Base-by-base conservation (phyloP, 2,329 filamentous ascomycete species). In the Colletotrichum tropicicola region DNA sequence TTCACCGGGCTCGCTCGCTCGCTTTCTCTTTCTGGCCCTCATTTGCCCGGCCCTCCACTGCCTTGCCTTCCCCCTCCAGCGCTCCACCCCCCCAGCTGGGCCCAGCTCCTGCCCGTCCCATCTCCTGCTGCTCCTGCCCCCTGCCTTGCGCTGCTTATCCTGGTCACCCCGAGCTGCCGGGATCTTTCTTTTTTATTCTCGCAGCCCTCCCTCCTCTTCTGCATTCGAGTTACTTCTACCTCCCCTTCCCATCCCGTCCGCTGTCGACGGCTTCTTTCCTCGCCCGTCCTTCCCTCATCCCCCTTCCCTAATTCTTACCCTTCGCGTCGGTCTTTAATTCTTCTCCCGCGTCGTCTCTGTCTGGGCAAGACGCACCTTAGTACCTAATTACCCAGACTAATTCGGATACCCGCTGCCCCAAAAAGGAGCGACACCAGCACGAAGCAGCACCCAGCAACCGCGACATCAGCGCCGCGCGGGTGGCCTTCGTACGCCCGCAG, bases 291-390 rank as follows among this genome's bases (percentile, higher is more conserved):
- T 19, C 21, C 35, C 21, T 28, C 28, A 32, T 17, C 21, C n/a
- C 32, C 27, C 37, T 53, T 27, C n/a, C 56, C 37, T 48, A 44
- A 32, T 41, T 25, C 39, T 27, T 23, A 10, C 39, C 12, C 39
- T 61, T 62, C 58, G 28, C 44, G 51, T 51, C 62, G 62, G 51
- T 65, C 23, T 23, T 61, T 65, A 45, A 47, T 41, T 44, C 15
- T 21, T 7, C 21, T 30, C n/a, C 21, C 21, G 21, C 4, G 10
- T 27, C 23, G 45, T 21, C 27, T 39, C 28, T 8, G 15, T 7
- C 19, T 49, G 12, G n/a, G 7, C 43, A 15, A 39, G 41, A 48
- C 43, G 19, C 17, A 41, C 17, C 45, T 56, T 62, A 54, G 35
- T 45, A 47, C 37, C 44, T 62, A 65, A 62, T 65, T 52, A 28